These are phyloP conservation scores for Aspergillus thermomutatus DNA, from an alignment of 2,329 filamentous ascomycete species.

Conservation along the genomic window DNA sequence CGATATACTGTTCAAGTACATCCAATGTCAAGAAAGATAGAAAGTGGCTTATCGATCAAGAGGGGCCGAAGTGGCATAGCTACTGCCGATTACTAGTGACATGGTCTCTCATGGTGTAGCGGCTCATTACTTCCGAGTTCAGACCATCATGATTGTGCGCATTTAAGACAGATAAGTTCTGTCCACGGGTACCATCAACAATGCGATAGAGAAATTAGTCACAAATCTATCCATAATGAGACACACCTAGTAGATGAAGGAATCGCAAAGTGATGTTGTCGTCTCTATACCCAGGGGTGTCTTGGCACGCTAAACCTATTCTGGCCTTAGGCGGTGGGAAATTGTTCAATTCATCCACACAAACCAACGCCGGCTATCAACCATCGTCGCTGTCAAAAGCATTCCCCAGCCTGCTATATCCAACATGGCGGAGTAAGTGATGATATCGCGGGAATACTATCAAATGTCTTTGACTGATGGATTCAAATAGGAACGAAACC, in stretches of 20 bases:
- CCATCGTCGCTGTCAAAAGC: slow-evolving; percentile 16
- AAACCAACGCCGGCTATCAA: slow-evolving; percentile 22
- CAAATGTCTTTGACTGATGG: slow-evolving; percentile 15
- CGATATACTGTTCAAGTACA: background rate
- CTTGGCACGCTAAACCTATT: slow-evolving; percentile 27
- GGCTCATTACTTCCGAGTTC: background rate
- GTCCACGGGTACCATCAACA: background rate
- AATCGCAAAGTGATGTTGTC: background rate
- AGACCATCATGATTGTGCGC: background rate
- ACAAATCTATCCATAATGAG: background rate
- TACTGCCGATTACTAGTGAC: background rate
- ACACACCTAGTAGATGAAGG: background rate
- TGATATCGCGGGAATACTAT: background rate
- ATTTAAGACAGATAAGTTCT: background rate
- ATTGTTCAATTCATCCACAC: slow-evolving; percentile 32
- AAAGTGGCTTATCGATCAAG: background rate
- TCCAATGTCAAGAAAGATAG: background rate
- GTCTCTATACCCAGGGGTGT: background rate
- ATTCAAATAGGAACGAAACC: slow-evolving; percentile 56
- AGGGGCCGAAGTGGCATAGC: background rate
- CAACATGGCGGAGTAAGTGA: slow-evolving; percentile 33
- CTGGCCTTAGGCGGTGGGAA: slow-evolving; percentile 24
- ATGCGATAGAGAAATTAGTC: background rate
- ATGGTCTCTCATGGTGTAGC: background rate
- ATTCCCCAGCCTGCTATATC: slow-evolving; percentile 20